phyloP scores from a whole-genome alignment of 441 rosid genomes.

The Erodium texanum region DNA sequence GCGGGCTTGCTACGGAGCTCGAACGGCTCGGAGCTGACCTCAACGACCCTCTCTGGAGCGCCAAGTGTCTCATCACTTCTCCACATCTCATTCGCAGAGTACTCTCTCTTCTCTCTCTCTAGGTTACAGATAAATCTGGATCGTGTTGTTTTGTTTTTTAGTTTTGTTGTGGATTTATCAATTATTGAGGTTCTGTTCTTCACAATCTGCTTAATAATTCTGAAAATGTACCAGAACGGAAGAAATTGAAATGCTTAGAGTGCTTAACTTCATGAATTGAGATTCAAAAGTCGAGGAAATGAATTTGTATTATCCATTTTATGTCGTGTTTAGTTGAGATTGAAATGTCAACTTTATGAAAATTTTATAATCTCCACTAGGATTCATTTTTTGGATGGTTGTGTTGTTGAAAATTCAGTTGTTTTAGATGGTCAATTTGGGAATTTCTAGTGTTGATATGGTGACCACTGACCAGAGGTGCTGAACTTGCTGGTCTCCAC shows the following conservation, averaged over 20 bases:
- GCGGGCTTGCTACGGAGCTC: constrained; percentile 86
- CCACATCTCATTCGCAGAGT: constrained; percentile 71
- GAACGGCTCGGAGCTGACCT: constrained; percentile 83
- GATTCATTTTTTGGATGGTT: background rate
- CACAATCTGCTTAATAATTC: background rate
- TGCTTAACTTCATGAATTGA: background rate
- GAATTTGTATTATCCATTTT: background rate
- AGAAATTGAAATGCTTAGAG: background rate
- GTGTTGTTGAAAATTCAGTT: background rate
- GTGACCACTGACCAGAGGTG: constrained; percentile 2
- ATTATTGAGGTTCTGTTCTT: background rate
- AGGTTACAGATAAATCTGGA: background rate
- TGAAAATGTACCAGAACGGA: background rate
- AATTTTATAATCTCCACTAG: background rate
- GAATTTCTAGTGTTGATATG: background rate
- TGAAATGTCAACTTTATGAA: background rate
- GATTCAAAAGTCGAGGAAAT: background rate
- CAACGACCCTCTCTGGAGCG: constrained; percentile 93
- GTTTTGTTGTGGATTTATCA: background rate
- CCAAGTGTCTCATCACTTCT: constrained; percentile 74
- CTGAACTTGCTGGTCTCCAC: background rate
- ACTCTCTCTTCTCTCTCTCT: constrained; percentile 7
- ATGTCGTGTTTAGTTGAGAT: background rate
- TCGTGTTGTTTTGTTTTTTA: background rate
- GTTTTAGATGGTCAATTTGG: background rate